phyloP scores from a whole-genome alignment of 768 basidiomycete species.

The Cubamyces lactineus region DNA sequence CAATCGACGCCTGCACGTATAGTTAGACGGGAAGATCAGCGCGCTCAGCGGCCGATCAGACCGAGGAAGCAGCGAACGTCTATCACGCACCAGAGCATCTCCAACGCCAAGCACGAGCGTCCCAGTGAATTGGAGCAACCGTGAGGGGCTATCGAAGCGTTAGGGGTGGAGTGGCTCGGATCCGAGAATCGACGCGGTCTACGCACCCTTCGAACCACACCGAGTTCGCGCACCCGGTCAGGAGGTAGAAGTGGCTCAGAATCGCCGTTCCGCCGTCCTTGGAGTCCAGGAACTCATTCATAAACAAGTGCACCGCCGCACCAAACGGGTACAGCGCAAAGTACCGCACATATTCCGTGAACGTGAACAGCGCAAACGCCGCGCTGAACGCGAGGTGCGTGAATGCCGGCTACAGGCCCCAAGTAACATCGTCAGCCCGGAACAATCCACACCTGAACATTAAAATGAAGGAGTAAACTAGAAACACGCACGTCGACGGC shows the following conservation, averaged over 20 bases:
- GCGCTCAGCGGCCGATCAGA: neutral
- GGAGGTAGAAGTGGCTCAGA: slow-evolving; percentile 94
- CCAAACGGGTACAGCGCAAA: slow-evolving; percentile 98
- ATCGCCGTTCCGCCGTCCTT: slow-evolving; percentile 96
- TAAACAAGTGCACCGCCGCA: slow-evolving; percentile 89
- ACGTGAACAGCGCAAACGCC: slow-evolving; percentile 93
- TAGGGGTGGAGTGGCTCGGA: neutral
- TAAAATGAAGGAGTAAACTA: too few relatives aligned
- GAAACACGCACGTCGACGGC: slow-evolving; percentile 71
- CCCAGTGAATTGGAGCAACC: slow-evolving; percentile 75
- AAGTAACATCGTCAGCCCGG: neutral
- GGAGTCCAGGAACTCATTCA: slow-evolving; percentile 96
- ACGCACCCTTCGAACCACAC: slow-evolving; percentile 95
- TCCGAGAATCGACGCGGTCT: neutral
- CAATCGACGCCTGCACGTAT: slow-evolving; percentile 78
- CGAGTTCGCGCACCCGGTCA: slow-evolving; percentile 93
- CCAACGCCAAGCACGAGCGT: slow-evolving; percentile 89
- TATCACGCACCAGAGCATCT: slow-evolving; percentile 76
- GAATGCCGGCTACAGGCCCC: slow-evolving; percentile 80
- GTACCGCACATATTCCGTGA: slow-evolving; percentile 97
- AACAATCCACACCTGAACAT: too few relatives aligned
- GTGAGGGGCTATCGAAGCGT: slow-evolving; percentile 42
- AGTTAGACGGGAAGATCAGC: neutral
- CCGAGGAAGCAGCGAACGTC: neutral
- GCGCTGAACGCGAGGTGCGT: slow-evolving; percentile 93